Evolutionary conservation across 1,284 basidiomycete species (phyloP).

Genomic region (Boletus sp.): DNA sequence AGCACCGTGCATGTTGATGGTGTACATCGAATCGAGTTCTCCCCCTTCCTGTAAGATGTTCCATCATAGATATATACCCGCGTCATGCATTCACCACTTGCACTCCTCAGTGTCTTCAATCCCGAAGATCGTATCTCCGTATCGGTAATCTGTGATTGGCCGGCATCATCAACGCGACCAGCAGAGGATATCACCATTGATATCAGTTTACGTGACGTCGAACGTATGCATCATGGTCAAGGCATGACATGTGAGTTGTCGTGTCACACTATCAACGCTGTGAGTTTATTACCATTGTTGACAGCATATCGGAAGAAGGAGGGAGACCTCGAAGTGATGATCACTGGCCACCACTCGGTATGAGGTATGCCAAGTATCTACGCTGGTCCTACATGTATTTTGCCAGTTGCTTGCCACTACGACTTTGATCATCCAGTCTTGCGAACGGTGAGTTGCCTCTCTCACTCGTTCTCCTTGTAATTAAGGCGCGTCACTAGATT

Average conservation of each 20-base stretch:
- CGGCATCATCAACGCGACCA: not conserved
- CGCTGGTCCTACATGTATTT: not conserved
- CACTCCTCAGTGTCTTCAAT: conserved; percentile 7
- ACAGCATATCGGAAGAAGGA: conserved; percentile 13
- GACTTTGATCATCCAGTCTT: conserved; percentile 2
- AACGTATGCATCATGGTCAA: conserved; percentile 8
- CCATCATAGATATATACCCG: not conserved
- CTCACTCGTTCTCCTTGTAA: not conserved
- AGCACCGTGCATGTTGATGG: not conserved
- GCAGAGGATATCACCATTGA: conserved; percentile 2
- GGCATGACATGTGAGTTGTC: conserved; percentile 14
- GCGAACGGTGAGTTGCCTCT: conserved; percentile 7
- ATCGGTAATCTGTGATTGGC: not conserved
- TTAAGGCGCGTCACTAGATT: conserved; percentile 15
- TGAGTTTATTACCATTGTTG: not conserved
- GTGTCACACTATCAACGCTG: not conserved
- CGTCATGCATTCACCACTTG: not conserved
- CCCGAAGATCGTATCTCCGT: conserved; percentile 7
- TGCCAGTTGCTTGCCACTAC: conserved; percentile 13
- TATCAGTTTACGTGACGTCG: conserved; percentile 2
- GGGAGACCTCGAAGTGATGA: not conserved
- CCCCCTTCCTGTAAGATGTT: conserved; percentile 7
- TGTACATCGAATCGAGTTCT: conserved; percentile 6
- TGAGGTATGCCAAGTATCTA: not conserved
- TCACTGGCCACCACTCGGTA: conserved; percentile 3